These are phyloP conservation scores for Chrysanthemum seticuspe DNA, from an alignment of 129 eudicot species.

Conservation along the genomic window DNA sequence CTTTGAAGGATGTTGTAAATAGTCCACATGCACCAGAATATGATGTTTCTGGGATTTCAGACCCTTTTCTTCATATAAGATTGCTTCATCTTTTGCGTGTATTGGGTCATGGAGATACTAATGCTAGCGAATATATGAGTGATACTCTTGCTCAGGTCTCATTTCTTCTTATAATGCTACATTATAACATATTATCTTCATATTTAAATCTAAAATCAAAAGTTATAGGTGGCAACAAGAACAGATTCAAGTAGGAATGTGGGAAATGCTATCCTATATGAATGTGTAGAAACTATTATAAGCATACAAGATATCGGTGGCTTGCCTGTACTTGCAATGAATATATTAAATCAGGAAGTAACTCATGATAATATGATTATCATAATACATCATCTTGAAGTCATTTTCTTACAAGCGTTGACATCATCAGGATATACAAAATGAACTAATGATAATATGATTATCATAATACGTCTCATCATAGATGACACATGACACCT, in stretches of 20 bases:
- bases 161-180: slow-evolving; percentile 20
- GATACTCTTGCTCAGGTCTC: slow-evolving; percentile 98
- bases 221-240: slow-evolving; percentile 86
- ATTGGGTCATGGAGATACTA: slow-evolving; percentile 89
- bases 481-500: too few species aligned
- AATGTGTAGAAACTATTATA: slow-evolving; percentile 96
- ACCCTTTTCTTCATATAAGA: slow-evolving; percentile 94
- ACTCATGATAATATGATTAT: too few species aligned
- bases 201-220: neutral
- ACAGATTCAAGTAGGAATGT: slow-evolving; percentile 97
- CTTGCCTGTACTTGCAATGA: too few species aligned
- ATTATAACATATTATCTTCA: neutral
- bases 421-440: too few species aligned
- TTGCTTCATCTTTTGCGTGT: slow-evolving; percentile 70
- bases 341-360: too few species aligned
- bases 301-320: slow-evolving; percentile 83
- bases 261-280: slow-evolving; percentile 96
- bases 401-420: too few species aligned
- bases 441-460: too few species aligned
- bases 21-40: slow-evolving; percentile 96
- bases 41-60: slow-evolving; percentile 82
- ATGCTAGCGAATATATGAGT: slow-evolving; percentile 95
- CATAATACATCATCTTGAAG: too few species aligned
- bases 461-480: too few species aligned
- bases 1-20: slow-evolving; percentile 85